Evolutionary conservation across 768 basidiomycete genomes (phyloP), one percentile per base, ranked within the genome.

Genomic region (Cyclocybe cylindracea): DNA sequence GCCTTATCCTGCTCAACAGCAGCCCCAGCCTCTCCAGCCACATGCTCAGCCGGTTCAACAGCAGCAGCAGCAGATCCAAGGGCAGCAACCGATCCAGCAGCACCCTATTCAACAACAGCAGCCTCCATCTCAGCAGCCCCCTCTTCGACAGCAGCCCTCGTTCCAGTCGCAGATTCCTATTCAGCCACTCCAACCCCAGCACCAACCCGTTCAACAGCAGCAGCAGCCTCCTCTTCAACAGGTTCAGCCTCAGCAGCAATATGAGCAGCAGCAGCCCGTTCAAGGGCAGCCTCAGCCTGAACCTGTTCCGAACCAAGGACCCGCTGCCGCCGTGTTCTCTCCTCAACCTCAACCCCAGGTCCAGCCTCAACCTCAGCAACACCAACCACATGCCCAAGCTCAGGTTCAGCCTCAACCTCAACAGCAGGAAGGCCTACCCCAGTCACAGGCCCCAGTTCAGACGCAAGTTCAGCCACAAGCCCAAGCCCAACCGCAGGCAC

Each of bases 1-100:
- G 7, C 71, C 67, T 19, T 71, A 72, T 55, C 73, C 77, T 43
- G 64, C 61, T 14, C 77, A 65, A 39, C 62, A 55, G 40, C 58
- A 51, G 46, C 57, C 11, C 63, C 71, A 55, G 52, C 46, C 24
- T 2, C 39, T 19, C 8, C 50, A 60, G 19, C 61, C 39, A 7
- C 56, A 54, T 31, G 36, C 36, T 13, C 56, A 53, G 44, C 48
- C 48, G 3, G 39, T 43, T 5, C 58, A 53, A 5, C 55, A 54
- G 13, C 47, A 56, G 33, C 59, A 49, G 9, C 53, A 41, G 16
- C 48, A 39, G 18, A 34, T 39, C 11, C 53, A 41, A n/a, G 50
- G 29, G 10, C 49, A 45, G 1, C 55, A 49, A 33, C 24, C 31
- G 29, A n/a, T 39, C 34, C 63, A 56, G 43, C 46, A 48, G 33